Conservation (phyloP, 2,329 filamentous ascomycete species). For the Diaporthe helianthi region DNA sequence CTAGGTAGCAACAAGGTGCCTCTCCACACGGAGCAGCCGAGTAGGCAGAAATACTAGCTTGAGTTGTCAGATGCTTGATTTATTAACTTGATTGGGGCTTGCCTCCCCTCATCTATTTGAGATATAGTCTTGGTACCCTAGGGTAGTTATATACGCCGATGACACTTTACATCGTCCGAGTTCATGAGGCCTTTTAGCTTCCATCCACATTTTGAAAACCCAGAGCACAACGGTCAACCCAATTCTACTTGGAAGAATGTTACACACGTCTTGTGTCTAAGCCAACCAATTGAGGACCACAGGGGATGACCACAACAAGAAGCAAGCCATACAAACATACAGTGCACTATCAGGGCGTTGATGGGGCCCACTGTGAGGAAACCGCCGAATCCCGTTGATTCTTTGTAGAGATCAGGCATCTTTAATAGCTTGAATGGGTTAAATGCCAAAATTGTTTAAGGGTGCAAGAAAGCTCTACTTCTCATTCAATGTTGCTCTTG, state of each 20-base stretch:
- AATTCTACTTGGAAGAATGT: neutral
- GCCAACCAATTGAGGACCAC: neutral
- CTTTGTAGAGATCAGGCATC: neutral
- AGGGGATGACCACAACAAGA: neutral
- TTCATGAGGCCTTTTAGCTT: neutral
- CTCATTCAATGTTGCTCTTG: neutral
- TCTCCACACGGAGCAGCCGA: too few species aligned
- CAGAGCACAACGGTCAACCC: neutral
- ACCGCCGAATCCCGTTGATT: neutral
- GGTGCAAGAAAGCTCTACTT: constrained; percentile 5
- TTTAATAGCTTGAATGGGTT: neutral
- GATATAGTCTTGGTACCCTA: too few species aligned
- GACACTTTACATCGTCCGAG: neutral
- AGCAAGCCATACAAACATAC: neutral
- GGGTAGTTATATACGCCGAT: neutral
- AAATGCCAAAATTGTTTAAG: neutral
- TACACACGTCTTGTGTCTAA: neutral
- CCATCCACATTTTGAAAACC: neutral
- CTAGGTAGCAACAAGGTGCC: neutral
- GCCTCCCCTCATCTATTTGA: neutral
- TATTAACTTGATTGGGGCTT: neutral
- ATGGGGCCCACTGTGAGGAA: neutral
- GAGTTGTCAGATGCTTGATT: neutral
- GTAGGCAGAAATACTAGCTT: neutral
- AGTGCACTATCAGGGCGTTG: neutral